Evolutionary conservation across 192 early-diverging fungal species (phyloP), one percentile per base, ranked within the genome.

Genomic region (Podila epigama): DNA sequence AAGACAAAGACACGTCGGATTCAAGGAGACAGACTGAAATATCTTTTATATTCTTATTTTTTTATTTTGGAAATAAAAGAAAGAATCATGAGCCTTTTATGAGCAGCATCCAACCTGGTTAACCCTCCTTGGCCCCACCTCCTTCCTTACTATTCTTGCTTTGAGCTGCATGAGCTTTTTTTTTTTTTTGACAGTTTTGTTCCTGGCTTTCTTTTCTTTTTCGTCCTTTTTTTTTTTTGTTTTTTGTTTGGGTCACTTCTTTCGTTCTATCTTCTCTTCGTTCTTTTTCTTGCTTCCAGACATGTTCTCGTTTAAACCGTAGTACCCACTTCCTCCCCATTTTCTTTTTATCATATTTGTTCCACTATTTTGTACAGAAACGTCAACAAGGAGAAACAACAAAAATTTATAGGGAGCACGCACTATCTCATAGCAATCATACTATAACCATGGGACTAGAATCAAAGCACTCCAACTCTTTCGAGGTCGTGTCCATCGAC

Each of bases 401-500:
- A 18, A 48, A 44, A 22, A 18, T n/a, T n/a, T n/a, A n/a, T n/a
- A n/a, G n/a, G n/a, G n/a, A n/a, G n/a, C n/a, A n/a, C n/a, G n/a
- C n/a, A n/a, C n/a, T n/a, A n/a, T n/a, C n/a, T n/a, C n/a, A n/a
- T n/a, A n/a, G n/a, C n/a, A n/a, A n/a, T n/a, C n/a, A n/a, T n/a
- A n/a, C n/a, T n/a, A n/a, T n/a, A n/a, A n/a, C n/a, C n/a, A n/a
- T n/a, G n/a, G n/a, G n/a, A n/a, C n/a, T n/a, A 7, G 33, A 65
- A 20, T 3, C 63, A 56, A 66, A 66, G 57, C 37, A 73, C 32
- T 66, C 70, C 22, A 56, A 39, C 51, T 73, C 70, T 1, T 73
- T 73, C 27, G 63, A 73, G 42, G 12, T 73, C 8, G 63, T 73
- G 15, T 53, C 51, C 22, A 66, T 73, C 34, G 70, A 66, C 28